Percentiles rank a stretch among this genome's conserved stretches.
phyloP scores from a whole-genome alignment of 179 eudicot species.

The Beta corolliflora region DNA sequence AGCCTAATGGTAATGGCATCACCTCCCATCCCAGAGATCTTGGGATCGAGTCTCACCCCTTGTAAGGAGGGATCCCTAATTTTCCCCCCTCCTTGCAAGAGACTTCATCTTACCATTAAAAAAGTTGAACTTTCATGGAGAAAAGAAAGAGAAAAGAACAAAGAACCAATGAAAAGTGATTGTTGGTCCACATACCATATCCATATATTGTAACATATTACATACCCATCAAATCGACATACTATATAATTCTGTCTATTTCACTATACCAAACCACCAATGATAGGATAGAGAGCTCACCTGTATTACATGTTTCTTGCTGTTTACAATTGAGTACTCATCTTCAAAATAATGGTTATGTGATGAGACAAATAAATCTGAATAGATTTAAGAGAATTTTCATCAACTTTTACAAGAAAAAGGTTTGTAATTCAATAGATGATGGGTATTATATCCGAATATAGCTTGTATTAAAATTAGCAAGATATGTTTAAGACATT shows the following conservation, averaged over 20 bases:
- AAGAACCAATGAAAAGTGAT: not conserved
- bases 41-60: too few species aligned
- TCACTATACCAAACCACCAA: not conserved
- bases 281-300: not conserved
- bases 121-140: not conserved
- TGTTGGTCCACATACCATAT: slow-evolving; percentile 13
- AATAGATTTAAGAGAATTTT: not conserved
- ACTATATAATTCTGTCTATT: not conserved
- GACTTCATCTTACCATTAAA: too few species aligned
- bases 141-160: not conserved
- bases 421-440: not conserved
- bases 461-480: not conserved
- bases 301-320: not conserved
- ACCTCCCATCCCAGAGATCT: too few species aligned
- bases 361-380: not conserved
- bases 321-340: not conserved
- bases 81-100: too few species aligned
- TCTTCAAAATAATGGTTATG: too few species aligned
- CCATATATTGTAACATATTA: not conserved
- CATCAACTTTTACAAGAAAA: not conserved
- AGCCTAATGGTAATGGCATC: too few species aligned
- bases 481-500: too few species aligned
- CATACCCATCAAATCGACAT: slow-evolving; percentile 15
- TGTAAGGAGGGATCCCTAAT: too few species aligned
- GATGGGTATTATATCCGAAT: not conserved